Conservation (phyloP, 305 asterid species). For the Fraxinus floribunda region DNA sequence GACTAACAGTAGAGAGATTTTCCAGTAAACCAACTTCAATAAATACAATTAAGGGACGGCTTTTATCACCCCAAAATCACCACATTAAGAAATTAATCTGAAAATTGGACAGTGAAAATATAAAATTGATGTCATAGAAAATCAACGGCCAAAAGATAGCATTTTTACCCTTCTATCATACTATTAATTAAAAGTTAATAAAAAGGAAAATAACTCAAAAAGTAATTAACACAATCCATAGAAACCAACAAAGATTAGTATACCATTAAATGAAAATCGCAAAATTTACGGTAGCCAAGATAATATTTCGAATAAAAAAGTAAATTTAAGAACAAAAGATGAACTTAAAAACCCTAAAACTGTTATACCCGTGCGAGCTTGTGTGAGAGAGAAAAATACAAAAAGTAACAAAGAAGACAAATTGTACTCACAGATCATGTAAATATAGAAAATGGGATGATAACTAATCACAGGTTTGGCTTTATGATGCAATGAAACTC, state of each 20-base stretch:
- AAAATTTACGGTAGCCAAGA: slow-evolving; percentile 22
- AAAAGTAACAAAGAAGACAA: slow-evolving; percentile 4
- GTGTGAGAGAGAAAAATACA: not conserved
- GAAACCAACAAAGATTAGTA: slow-evolving; percentile 10
- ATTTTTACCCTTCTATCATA: not conserved
- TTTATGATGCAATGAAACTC: slow-evolving; percentile 5
- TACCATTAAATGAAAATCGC: slow-evolving; percentile 1
- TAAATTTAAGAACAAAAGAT: slow-evolving; percentile 10
- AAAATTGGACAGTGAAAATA: slow-evolving; percentile 17
- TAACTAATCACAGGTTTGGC: slow-evolving; percentile 15
- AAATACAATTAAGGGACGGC: not conserved
- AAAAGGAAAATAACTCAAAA: slow-evolving; percentile 10
- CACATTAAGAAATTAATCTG: slow-evolving; percentile 19
- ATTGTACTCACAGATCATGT: slow-evolving; percentile 50
- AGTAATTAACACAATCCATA: slow-evolving; percentile 17
- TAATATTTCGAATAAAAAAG: slow-evolving; percentile 16
- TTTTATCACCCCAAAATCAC: slow-evolving; percentile 24
- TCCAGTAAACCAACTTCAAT: slow-evolving; percentile 1
- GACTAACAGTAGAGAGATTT: not conserved
- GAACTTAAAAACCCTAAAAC: slow-evolving; percentile 18
- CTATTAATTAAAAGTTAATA: slow-evolving; percentile 9
- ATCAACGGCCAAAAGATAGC: slow-evolving; percentile 1
- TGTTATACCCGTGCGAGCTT: not conserved
- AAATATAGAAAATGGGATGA: slow-evolving; percentile 24
- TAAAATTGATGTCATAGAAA: slow-evolving; percentile 7